Percentiles rank a stretch among this genome's conserved stretches.
Conservation (phyloP, 345 rosid species). For the Schrenkiella parvula region DNA sequence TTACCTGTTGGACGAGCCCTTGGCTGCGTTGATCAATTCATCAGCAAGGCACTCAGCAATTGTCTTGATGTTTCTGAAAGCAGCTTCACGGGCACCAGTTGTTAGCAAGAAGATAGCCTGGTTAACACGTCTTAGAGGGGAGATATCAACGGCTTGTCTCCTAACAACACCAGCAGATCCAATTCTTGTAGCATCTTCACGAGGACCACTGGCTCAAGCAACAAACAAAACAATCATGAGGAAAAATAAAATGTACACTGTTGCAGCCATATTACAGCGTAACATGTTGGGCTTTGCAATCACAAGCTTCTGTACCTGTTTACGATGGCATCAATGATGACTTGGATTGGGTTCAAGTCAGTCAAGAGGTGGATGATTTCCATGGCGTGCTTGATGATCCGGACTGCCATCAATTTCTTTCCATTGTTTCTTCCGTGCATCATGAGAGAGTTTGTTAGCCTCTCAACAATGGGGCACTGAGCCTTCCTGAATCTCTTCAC, state of each 20-base stretch:
- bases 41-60: slow-evolving; percentile 89
- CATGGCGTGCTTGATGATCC: slow-evolving; percentile 74
- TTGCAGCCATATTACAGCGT: not conserved
- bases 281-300: not conserved
- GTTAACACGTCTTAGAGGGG: slow-evolving; percentile 75
- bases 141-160: slow-evolving; percentile 86
- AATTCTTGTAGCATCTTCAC: slow-evolving; percentile 82
- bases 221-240: slow-evolving; percentile 5
- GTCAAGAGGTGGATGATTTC: slow-evolving; percentile 68
- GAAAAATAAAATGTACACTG: not conserved
- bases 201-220: slow-evolving; percentile 54
- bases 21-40: slow-evolving; percentile 85
- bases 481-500: slow-evolving; percentile 85
- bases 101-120: slow-evolving; percentile 72
- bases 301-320: slow-evolving; percentile 47
- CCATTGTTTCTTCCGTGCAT: slow-evolving; percentile 89
- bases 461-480: slow-evolving; percentile 79
- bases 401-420: slow-evolving; percentile 71
- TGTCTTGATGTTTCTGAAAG: slow-evolving; percentile 75
- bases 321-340: slow-evolving; percentile 68
- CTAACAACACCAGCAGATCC: slow-evolving; percentile 91
- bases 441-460: slow-evolving; percentile 86
- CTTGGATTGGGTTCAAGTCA: slow-evolving; percentile 77
- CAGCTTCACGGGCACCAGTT: slow-evolving; percentile 83
- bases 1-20: slow-evolving; percentile 85